phyloP scores from a whole-genome alignment of 192 early-diverging fungal species.

The Spizellomyces sp. region DNA sequence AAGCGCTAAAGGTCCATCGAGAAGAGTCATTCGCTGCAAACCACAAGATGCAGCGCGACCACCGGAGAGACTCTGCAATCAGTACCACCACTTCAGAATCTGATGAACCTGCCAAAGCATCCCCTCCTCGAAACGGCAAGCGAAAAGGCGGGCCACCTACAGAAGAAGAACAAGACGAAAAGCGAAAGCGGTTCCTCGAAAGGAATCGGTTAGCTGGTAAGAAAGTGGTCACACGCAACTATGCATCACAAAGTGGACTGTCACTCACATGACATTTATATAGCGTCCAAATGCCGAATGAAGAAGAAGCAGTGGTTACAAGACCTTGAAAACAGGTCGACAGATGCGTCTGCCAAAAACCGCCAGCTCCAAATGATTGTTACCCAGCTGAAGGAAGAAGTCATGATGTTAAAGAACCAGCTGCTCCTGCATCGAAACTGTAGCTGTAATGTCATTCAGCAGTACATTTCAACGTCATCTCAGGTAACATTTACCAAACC shows the following conservation, averaged over 20 bases:
- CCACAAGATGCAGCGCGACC: background rate
- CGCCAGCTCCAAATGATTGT: slow-evolving; percentile 31
- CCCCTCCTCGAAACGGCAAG: background rate
- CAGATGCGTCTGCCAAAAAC: slow-evolving; percentile 36
- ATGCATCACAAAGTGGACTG: background rate
- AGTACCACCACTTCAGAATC: background rate
- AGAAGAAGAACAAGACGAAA: slow-evolving; percentile 36
- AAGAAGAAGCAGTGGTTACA: slow-evolving; percentile 58
- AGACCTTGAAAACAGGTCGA: slow-evolving; percentile 41
- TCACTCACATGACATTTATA: slow-evolving; percentile 11
- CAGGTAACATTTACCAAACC: slow-evolving; percentile 7
- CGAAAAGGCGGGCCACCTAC: slow-evolving; percentile 2
- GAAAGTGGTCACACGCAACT: background rate
- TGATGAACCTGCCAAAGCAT: background rate
- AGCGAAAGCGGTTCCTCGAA: slow-evolving; percentile 46
- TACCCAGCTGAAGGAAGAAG: slow-evolving; percentile 44
- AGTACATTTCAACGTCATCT: slow-evolving; percentile 35
- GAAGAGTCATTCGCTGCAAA: background rate
- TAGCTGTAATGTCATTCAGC: slow-evolving; percentile 51
- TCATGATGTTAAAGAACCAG: slow-evolving; percentile 51
- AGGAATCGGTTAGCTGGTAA: slow-evolving; percentile 51
- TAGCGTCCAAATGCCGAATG: slow-evolving; percentile 57
- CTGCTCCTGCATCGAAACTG: slow-evolving; percentile 55
- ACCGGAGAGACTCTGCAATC: background rate
- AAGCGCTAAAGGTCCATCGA: background rate